A percentile compares a stretch with the other conserved stretches of the same genome.
Evolutionary conservation across 2,329 filamentous ascomycete species (phyloP).

Genomic region (Pyrenochaeta sp.): DNA sequence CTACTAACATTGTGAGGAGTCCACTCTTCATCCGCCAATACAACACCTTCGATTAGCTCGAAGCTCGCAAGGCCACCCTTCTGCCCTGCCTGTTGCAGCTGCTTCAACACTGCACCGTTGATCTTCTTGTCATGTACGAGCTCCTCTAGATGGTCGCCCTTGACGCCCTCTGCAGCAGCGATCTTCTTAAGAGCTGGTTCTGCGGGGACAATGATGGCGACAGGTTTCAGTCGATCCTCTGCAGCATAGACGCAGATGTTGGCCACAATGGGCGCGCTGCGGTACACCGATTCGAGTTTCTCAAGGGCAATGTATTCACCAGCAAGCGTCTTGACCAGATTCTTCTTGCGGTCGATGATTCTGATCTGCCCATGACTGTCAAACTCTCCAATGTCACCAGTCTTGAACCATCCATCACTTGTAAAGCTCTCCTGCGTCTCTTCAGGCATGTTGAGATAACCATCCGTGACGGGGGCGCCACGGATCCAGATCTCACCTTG

Average conservation of each 20-base stretch:
- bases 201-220: constrained; percentile 78
- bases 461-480: constrained; percentile 75
- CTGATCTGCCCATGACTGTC: constrained; percentile 79
- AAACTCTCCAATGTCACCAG: constrained; percentile 93
- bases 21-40: constrained; percentile 87
- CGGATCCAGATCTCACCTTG: constrained; percentile 94
- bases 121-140: constrained; percentile 75
- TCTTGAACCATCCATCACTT: constrained; percentile 94
- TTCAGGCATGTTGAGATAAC: constrained; percentile 85
- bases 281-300: constrained; percentile 91
- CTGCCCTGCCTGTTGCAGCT: constrained; percentile 71
- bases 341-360: constrained; percentile 97
- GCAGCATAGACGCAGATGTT: constrained; percentile 92
- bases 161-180: constrained; percentile 66
- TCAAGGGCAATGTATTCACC: constrained; percentile 98
- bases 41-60: constrained; percentile 79
- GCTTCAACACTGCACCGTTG: constrained; percentile 70
- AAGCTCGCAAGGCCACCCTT: constrained; percentile 73
- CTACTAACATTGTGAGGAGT: constrained; percentile 80
- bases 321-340: constrained; percentile 92
- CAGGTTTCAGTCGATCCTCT: constrained; percentile 75
- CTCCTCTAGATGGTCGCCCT: constrained; percentile 70
- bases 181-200: constrained; percentile 66
- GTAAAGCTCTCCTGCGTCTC: constrained; percentile 82
- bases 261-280: constrained; percentile 76